Percentiles rank a stretch among this genome's conserved stretches.
Conservation (phyloP, 345 rosid genomes). For the Gossypium australe region DNA sequence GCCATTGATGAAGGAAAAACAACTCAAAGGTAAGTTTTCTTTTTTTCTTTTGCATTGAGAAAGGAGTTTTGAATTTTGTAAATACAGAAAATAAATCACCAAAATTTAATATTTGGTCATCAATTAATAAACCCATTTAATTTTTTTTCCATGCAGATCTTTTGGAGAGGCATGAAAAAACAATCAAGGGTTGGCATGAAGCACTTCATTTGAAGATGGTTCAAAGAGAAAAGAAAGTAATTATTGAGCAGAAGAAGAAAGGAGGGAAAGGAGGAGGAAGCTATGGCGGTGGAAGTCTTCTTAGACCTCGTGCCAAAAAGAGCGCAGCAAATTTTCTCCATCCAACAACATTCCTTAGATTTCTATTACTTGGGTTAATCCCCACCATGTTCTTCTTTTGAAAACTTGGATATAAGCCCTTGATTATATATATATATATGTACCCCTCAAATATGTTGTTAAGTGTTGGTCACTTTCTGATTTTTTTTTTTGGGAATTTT, state of each 20-base stretch:
- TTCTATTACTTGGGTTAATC: background rate
- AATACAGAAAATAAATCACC: too few relatives aligned
- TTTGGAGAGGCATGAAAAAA: background rate
- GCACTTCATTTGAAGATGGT: background rate
- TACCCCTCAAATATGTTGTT: too few relatives aligned
- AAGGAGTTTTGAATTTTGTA: too few relatives aligned
- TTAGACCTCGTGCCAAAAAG: background rate
- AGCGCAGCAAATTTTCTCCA: background rate
- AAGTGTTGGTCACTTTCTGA: too few relatives aligned
- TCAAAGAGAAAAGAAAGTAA: background rate
- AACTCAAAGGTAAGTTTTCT: background rate
- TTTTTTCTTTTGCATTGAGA: background rate
- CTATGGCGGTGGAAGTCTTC: conserved; percentile 5
- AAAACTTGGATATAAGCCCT: background rate
- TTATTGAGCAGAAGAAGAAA: background rate
- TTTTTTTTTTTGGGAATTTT: too few relatives aligned
- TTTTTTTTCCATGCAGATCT: background rate
- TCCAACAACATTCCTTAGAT: background rate
- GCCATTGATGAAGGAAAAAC: background rate
- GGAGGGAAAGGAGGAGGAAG: background rate
- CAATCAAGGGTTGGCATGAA: background rate
- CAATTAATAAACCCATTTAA: background rate
- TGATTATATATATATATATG: too few relatives aligned
- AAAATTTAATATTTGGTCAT: background rate
- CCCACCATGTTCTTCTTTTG: background rate